A percentile compares a stretch with the other conserved stretches of the same genome.
Evolutionary conservation across 2,329 filamentous ascomycete species (phyloP).

Genomic region (Epichloe sibirici): DNA sequence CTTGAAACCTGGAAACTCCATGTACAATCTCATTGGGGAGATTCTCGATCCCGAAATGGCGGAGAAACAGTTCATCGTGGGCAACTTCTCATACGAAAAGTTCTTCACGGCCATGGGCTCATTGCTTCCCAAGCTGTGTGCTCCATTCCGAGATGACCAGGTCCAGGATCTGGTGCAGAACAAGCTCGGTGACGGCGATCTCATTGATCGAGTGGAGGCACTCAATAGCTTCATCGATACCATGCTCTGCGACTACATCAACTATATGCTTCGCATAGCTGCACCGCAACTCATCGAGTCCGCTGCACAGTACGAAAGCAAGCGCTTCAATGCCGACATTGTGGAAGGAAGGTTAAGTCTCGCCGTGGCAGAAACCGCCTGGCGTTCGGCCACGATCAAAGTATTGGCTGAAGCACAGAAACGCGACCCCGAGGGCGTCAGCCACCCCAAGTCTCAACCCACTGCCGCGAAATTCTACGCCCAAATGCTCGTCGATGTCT

Average conservation of each 20-base stretch:
- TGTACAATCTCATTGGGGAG: slow-evolving; percentile 64
- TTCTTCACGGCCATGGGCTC: slow-evolving; percentile 68
- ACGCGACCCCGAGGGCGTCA: slow-evolving; percentile 56
- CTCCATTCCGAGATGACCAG: slow-evolving; percentile 66
- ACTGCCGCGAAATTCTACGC: slow-evolving; percentile 61
- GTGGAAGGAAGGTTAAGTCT: slow-evolving; percentile 43
- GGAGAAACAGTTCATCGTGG: slow-evolving; percentile 53
- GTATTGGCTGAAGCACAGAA: slow-evolving; percentile 53
- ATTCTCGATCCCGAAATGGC: slow-evolving; percentile 63
- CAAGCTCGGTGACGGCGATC: slow-evolving; percentile 45
- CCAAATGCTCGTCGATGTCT: slow-evolving; percentile 62
- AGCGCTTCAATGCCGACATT: slow-evolving; percentile 54
- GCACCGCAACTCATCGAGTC: slow-evolving; percentile 61
- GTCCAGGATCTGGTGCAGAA: slow-evolving; percentile 57
- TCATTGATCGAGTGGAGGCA: slow-evolving; percentile 65
- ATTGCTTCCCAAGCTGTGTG: slow-evolving; percentile 67
- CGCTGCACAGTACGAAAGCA: slow-evolving; percentile 61
- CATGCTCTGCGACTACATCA: slow-evolving; percentile 70
- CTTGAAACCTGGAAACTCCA: slow-evolving; percentile 56
- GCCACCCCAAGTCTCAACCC: slow-evolving; percentile 48
- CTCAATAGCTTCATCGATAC: slow-evolving; percentile 65
- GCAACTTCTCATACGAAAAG: slow-evolving; percentile 67
- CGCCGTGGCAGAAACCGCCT: slow-evolving; percentile 50
- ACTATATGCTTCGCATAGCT: slow-evolving; percentile 62
- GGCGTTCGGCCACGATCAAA: slow-evolving; percentile 51